Conservation (phyloP, 176 grass and related monocot genomes). For the Calamus simplicifolius region DNA sequence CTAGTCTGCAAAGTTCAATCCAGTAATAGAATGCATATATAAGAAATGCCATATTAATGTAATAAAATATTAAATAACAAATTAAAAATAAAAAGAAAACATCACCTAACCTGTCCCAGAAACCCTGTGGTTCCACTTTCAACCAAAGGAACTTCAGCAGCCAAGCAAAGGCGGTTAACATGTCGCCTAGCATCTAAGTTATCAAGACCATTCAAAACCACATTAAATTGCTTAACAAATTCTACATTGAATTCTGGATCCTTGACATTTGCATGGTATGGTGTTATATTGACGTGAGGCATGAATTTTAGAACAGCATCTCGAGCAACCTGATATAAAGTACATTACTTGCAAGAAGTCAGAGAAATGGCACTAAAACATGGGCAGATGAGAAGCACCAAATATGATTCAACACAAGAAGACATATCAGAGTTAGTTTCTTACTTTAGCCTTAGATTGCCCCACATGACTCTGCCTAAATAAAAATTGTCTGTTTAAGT, state of each 20-base stretch:
- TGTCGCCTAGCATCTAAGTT: conserved; percentile 96
- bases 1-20: no score
- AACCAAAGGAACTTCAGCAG: conserved; percentile 93
- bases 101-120: conserved; percentile 72
- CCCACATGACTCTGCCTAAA: conserved; percentile 95
- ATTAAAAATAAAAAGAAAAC: background rate
- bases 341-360: conserved; percentile 15
- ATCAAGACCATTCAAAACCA: conserved; percentile 95
- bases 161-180: conserved; percentile 95
- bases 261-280: conserved; percentile 90
- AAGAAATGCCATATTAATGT: no score
- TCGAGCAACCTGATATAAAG: conserved; percentile 57
- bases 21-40: no score
- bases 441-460: conserved; percentile 94
- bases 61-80: background rate
- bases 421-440: conserved; percentile 9
- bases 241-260: conserved; percentile 78
- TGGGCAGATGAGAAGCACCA: background rate
- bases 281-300: conserved; percentile 74
- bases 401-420: conserved; percentile 1
- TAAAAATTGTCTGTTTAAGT: conserved; percentile 95
- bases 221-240: conserved; percentile 96
- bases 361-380: background rate
- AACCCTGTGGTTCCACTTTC: conserved; percentile 99
- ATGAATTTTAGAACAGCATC: conserved; percentile 82